Evolutionary conservation across 73 alveolate genomes (phyloP), one percentile per base, ranked within the genome.

Genomic region (Stentor roeselii): DNA sequence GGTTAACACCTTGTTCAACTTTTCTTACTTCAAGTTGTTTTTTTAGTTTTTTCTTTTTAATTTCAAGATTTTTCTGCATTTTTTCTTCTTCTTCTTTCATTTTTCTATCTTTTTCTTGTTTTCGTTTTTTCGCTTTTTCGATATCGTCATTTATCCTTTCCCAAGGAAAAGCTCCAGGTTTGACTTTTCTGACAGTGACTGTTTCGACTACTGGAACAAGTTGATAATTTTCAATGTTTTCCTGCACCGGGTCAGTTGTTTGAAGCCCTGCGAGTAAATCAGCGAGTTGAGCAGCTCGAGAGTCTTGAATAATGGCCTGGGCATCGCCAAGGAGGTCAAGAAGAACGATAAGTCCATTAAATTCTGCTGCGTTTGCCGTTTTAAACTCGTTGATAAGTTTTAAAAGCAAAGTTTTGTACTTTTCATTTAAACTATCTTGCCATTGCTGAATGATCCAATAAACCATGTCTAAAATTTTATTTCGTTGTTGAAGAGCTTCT

Each of bases 341-440:
- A 15, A 77, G 59, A 4, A 21, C 87, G 89, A 90, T 50, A 75
- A 94, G 88, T 0, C 97, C 97, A 40, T 90, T 90, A 36, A 85
- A 89, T 58, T 82, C 78, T 83, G 36, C 41, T 31, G 87, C 92
- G 42, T 84, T 60, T 34, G 88, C 61, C 37, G 87, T 76, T 60
- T 92, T 88, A 42, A 90, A 90, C 58, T 90, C 82, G 36, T 83
- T 86, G 78, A 90, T 90, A 3, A 95, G 80, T 59, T 89, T 86
- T n/a, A 95, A 90, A 3, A 93, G 84, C 83, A 90, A 42, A 50
- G 91, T 95, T 80, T 89, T 90, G 30, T 92, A 67, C 60, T 90
- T 83, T 32, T 90, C 96, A 59, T 92, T 92, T 38, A 94, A 42
- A 4, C 86, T 91, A n/a, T 90, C 93, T 59, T 86, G 85, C 67